Evolutionary conservation across 805 yeast genomes (phyloP), one percentile per base, ranked within the genome.

Genomic region (Ogataea methanolica): DNA sequence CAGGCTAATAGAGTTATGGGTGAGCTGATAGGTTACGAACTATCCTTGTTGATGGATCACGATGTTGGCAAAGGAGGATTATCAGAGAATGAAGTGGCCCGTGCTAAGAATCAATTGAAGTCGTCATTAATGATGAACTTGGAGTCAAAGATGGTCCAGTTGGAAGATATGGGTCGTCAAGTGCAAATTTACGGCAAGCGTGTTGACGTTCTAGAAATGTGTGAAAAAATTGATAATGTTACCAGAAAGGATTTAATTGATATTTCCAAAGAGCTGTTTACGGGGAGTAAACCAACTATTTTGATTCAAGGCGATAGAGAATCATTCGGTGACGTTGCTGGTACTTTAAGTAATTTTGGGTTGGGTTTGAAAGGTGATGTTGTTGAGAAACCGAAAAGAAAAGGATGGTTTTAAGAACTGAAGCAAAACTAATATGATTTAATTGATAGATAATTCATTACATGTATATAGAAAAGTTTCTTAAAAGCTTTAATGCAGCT

Each of bases 151-250:
- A 76, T 92, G 74, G 95, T 95, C n/a, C 91, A 88, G 61, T 72
- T 94, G 47, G 99, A 94, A 68, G 99, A 94, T 60, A 74, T 91
- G 68, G 98, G 98, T 14, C 81, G 98, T 66, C 99, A 94, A 66
- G 81, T 94, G 23, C 96, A 88, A 66, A 80, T 88, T 41, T 89
- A 86, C 62, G 88, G 89, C 39, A 78, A 77, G 54, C 79, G 86
- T 54, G 78, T 91, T 8, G 80, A 87, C 14, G 83, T 89, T 8
- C 70, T 73, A 33, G 96, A 90, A 59, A 90, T 92, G 96, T 83
- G 92, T 47, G 70, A 66, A 6, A 81, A 82, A 58, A 89, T 94
- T 51, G 90, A 86, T 49, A 62, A 65, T 11, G 76, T 94, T 51
- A 77, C 88, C 0, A 75, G 81, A 3, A 69, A 68, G 6, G 97